A percentile compares a stretch with the other conserved stretches of the same genome.
phyloP scores from a whole-genome alignment of 1,284 basidiomycete genomes.

The Anthracocystis panici-leucophaei region DNA sequence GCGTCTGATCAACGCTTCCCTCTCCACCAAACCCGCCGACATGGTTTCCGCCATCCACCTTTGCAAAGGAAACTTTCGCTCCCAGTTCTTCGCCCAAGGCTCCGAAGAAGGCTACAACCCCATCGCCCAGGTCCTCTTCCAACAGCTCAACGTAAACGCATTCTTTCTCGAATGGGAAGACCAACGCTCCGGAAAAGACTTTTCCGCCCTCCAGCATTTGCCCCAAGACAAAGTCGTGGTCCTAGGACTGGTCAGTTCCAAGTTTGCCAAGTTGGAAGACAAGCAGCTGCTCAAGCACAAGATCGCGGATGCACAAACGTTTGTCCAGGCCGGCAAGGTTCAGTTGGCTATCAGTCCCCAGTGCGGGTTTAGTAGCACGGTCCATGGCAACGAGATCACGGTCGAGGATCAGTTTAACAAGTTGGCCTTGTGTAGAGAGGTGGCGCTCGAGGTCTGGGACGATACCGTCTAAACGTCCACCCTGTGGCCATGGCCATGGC shows the following conservation, averaged over 20 bases:
- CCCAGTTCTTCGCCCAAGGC: conserved; percentile 68
- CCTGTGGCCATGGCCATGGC: too few relatives aligned
- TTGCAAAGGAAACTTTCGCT: conserved; percentile 81
- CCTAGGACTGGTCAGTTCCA: conserved; percentile 80
- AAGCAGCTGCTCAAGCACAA: conserved; percentile 75
- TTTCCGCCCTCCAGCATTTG: conserved; percentile 71
- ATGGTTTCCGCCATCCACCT: conserved; percentile 80
- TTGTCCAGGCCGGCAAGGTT: conserved; percentile 73
- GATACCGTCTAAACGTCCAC: conserved; percentile 16
- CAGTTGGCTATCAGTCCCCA: conserved; percentile 79
- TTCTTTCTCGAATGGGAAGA: conserved; percentile 85
- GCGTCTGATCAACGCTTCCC: conserved; percentile 72
- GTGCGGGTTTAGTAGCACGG: conserved; percentile 80
- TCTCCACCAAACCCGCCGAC: conserved; percentile 76
- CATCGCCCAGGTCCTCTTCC: conserved; percentile 78
- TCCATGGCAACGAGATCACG: conserved; percentile 70
- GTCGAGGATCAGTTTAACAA: conserved; percentile 74
- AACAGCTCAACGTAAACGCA: conserved; percentile 78
- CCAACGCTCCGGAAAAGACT: conserved; percentile 77
- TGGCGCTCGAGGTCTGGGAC: conserved; percentile 69
- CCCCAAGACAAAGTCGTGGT: conserved; percentile 79
- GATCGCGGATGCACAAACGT: conserved; percentile 77
- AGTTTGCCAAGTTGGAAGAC: conserved; percentile 78
- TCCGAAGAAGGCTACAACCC: conserved; percentile 80
- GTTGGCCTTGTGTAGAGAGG: conserved; percentile 73